phyloP scores from a whole-genome alignment of 352 stramenopile genomes.

The Globisporangium paroecandrum region DNA sequence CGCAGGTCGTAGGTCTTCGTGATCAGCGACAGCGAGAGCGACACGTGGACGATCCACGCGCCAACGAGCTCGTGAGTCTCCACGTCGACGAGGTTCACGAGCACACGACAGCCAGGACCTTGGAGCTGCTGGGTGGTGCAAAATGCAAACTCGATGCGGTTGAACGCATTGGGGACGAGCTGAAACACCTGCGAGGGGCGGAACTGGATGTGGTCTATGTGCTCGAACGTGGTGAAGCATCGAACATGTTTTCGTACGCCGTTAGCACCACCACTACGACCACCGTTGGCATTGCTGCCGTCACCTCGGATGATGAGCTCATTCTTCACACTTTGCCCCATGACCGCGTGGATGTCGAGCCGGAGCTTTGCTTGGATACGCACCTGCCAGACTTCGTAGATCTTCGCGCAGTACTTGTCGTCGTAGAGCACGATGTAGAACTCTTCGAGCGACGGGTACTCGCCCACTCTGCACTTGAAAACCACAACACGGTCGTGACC shows the following conservation, averaged over 20 bases:
- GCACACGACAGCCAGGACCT: conserved; percentile 32
- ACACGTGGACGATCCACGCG: conserved; percentile 85
- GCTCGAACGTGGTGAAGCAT: conserved; percentile 50
- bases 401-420: conserved; percentile 74
- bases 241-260: conserved; percentile 25
- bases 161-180: conserved; percentile 88
- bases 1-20: conserved; percentile 92
- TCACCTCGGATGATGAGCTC: conserved; percentile 92
- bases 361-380: conserved; percentile 69
- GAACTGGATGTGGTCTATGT: conserved; percentile 58
- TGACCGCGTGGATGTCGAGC: conserved; percentile 82
- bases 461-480: conserved; percentile 86
- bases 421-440: conserved; percentile 92
- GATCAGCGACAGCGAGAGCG: conserved; percentile 68
- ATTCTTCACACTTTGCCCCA: conserved; percentile 79
- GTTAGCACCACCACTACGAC: neutral
- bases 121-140: conserved; percentile 43
- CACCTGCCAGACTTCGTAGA: conserved; percentile 85
- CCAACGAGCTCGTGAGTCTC: conserved; percentile 88
- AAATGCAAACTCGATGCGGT: conserved; percentile 84
- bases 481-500: conserved; percentile 17
- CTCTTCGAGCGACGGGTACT: conserved; percentile 81
- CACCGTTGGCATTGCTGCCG: conserved; percentile 16
- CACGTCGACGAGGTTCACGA: conserved; percentile 88
- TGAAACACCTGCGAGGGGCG: conserved; percentile 79